These are phyloP conservation scores for Acacia confusa DNA, from an alignment of 306 rosid species.

Conservation along the genomic window DNA sequence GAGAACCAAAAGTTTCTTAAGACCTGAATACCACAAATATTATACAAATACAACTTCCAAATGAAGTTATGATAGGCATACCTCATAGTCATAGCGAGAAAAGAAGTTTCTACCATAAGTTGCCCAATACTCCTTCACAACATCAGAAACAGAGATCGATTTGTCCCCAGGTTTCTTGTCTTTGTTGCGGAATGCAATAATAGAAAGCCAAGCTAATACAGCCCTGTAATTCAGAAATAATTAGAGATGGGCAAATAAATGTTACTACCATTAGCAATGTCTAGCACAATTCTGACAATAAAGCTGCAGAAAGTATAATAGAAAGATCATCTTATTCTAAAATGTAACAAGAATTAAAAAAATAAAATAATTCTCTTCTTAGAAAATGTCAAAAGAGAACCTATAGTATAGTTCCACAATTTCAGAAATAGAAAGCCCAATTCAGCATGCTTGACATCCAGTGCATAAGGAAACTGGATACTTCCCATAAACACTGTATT, in stretches of 20 bases:
- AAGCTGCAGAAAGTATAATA: slow-evolving; percentile 7
- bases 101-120: slow-evolving; percentile 91
- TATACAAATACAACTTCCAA: slow-evolving; percentile 15
- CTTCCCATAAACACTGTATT: background rate
- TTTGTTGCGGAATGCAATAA: slow-evolving; percentile 79
- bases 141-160: slow-evolving; percentile 80
- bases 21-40: slow-evolving; percentile 7
- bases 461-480: background rate
- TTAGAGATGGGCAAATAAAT: background rate
- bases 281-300: slow-evolving; percentile 11
- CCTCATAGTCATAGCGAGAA: slow-evolving; percentile 96
- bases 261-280: background rate
- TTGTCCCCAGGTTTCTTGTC: slow-evolving; percentile 82
- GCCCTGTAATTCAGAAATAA: slow-evolving; percentile 63
- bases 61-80: slow-evolving; percentile 30
- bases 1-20: background rate
- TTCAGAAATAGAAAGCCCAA: background rate
- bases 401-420: background rate
- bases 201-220: slow-evolving; percentile 97
- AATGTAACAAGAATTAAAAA: background rate
- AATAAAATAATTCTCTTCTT: background rate
- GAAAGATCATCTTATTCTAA: background rate
- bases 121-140: slow-evolving; percentile 88
- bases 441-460: background rate
- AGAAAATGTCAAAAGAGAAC: background rate